Percentiles rank a stretch among this genome's conserved stretches.
These are phyloP conservation scores for Cyclotella choctawhatcheeana DNA, from an alignment of 108 stramenopile genomes.

Conservation along the genomic window DNA sequence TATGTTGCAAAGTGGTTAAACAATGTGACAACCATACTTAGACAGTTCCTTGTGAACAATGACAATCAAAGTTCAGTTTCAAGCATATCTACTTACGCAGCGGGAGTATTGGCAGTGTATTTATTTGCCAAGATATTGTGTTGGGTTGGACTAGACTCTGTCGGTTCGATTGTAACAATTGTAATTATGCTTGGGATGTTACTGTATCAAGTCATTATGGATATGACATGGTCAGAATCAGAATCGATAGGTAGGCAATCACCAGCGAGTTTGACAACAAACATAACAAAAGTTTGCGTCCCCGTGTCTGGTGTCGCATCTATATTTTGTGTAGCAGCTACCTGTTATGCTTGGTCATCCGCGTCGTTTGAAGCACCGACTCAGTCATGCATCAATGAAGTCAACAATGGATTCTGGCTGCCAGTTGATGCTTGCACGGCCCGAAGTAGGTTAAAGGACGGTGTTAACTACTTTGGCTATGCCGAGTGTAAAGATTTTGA, in stretches of 20 bases:
- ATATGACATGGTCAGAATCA: slow-evolving; percentile 45
- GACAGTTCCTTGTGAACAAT: slow-evolving; percentile 37
- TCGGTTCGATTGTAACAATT: slow-evolving; percentile 26
- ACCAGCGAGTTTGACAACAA: slow-evolving; percentile 4
- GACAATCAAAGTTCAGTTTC: slow-evolving; percentile 26
- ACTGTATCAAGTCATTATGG: slow-evolving; percentile 41
- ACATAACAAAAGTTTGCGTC: slow-evolving; percentile 36
- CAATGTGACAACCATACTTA: slow-evolving; percentile 32
- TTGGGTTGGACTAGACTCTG: slow-evolving; percentile 16
- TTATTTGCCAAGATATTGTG: slow-evolving; percentile 14
- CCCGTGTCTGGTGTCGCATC: slow-evolving; percentile 44
- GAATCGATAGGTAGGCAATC: slow-evolving; percentile 5
- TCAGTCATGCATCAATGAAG: slow-evolving; percentile 31
- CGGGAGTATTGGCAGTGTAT: slow-evolving; percentile 15
- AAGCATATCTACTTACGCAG: background rate
- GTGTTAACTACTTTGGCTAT: slow-evolving; percentile 22
- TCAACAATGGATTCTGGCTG: slow-evolving; percentile 51
- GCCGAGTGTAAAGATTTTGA: slow-evolving; percentile 19
- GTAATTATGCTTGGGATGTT: slow-evolving; percentile 37
- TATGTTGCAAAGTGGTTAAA: slow-evolving; percentile 23
- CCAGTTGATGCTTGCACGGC: slow-evolving; percentile 36
- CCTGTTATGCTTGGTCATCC: slow-evolving; percentile 15
- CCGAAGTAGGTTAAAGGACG: background rate
- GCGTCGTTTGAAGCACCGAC: background rate
- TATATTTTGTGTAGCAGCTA: slow-evolving; percentile 23